Evolutionary conservation across 805 yeast genomes (phyloP), one percentile per base, ranked within the genome.

Genomic region (Priceomyces melissophilus): DNA sequence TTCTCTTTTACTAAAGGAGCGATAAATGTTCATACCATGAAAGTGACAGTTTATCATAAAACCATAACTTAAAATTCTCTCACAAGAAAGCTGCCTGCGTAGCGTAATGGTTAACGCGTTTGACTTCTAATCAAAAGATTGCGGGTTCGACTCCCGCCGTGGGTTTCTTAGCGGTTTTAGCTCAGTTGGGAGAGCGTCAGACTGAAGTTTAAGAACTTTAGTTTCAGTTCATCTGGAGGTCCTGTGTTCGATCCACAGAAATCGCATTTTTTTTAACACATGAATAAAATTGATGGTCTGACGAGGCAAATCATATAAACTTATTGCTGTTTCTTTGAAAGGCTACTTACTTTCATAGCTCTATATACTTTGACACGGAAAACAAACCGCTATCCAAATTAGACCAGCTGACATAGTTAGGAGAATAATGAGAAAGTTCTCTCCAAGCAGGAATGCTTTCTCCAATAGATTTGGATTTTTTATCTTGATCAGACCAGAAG

Each of bases 201-300:
- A 60, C 65, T 60, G 65, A 59, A 54, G 59, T 30, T 20, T 26
- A 45, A n/a, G 11, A 44, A 51, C 48, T 50, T 50, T 56, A 42
- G 57, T 54, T 60, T 58, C 56, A 57, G 57, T 50, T 53, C 54
- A 81, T 81, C 86, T 81, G 86, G 76, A 82, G 87, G 88, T 81
- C 86, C 83, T 79, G 87, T 79, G 87, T 82, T 82, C 87, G 83
- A 82, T 79, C 87, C 87, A 79, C 87, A 80, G 78, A 76, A 75
- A 63, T 74, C 79, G 82, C 82, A 76, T n/a, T n/a, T n/a, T n/a
- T n/a, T n/a, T n/a, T n/a, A n/a, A n/a, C n/a, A n/a, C n/a, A n/a
- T n/a, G n/a, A n/a, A n/a, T n/a, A n/a, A n/a, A n/a, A n/a, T n/a
- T n/a, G n/a, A n/a, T n/a, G n/a, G n/a, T n/a, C n/a, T n/a, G n/a